Percentiles rank a stretch among this genome's conserved stretches.
These are phyloP conservation scores for Dalbergia cochinchinensis DNA, from an alignment of 306 rosid genomes.

Conservation along the genomic window DNA sequence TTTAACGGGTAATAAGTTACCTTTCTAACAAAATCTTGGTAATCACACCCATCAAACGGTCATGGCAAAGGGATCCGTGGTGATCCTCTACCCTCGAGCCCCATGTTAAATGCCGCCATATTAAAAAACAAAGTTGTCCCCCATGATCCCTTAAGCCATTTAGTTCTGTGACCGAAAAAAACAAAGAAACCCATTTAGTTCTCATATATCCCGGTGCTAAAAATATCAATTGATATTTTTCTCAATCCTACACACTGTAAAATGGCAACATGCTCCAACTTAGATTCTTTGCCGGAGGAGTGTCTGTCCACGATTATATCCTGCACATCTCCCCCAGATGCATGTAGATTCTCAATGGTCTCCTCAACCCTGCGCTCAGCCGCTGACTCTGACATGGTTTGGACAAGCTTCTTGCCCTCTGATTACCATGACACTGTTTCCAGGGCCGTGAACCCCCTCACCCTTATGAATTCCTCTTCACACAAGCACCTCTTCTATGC, in stretches of 20 bases:
- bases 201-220: neutral
- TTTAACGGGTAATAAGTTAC: no score
- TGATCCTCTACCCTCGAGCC: no score
- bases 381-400: conserved; percentile 60
- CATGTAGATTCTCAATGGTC: conserved; percentile 58
- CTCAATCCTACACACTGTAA: no score
- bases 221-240: neutral
- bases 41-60: no score
- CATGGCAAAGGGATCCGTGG: no score
- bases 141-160: no score
- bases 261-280: conserved; percentile 19
- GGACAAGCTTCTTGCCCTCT: conserved; percentile 66
- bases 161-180: no score
- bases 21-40: no score
- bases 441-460: conserved; percentile 39
- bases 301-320: conserved; percentile 61
- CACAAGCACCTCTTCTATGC: conserved; percentile 58
- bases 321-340: conserved; percentile 58
- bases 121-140: no score
- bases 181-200: no score
- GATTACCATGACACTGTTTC: conserved; percentile 53
- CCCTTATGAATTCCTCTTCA: conserved; percentile 41
- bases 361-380: conserved; percentile 57
- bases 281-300: conserved; percentile 57
- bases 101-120: no score